These are phyloP conservation scores for Russula earlei DNA, from an alignment of 768 basidiomycete genomes.

Conservation along the genomic window DNA sequence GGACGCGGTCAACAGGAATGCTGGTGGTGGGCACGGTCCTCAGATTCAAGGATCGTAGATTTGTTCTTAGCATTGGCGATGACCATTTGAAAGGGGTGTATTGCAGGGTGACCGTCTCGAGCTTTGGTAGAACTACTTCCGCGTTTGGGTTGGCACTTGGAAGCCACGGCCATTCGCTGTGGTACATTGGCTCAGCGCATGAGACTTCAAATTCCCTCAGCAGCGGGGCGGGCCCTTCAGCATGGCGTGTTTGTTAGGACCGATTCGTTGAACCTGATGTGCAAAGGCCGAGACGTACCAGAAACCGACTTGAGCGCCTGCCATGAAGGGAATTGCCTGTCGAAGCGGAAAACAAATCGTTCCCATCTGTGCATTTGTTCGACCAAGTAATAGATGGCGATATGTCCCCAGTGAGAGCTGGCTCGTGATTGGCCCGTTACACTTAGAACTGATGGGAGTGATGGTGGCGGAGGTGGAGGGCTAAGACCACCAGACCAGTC, in stretches of 20 bases:
- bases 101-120: constrained; percentile 54
- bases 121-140: constrained; percentile 33
- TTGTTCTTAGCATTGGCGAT: constrained; percentile 57
- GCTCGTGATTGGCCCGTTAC: constrained; percentile 28
- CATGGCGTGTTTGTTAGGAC: constrained; percentile 10
- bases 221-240: constrained; percentile 58
- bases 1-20: constrained; percentile 56
- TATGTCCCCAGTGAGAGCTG: constrained; percentile 70
- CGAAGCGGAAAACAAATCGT: constrained; percentile 71
- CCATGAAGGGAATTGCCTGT: constrained; percentile 67
- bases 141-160: constrained; percentile 38
- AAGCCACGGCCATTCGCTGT: constrained; percentile 65
- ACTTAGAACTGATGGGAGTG: constrained; percentile 22
- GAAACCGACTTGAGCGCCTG: constrained; percentile 62
- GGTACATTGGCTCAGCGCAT: constrained; percentile 48
- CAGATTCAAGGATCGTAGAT: constrained; percentile 49
- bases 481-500: constrained; percentile 15
- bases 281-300: constrained; percentile 34
- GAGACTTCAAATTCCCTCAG: constrained; percentile 72
- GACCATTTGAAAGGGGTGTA: constrained; percentile 72
- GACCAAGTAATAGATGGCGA: constrained; percentile 68
- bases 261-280: background rate
- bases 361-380: constrained; percentile 79
- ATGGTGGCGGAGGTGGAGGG: constrained; percentile 10
- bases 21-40: constrained; percentile 55